Percentiles rank a stretch among this genome's conserved stretches.
phyloP scores from a whole-genome alignment of 2,329 filamentous ascomycete species.

The Penicillium sumatraense region DNA sequence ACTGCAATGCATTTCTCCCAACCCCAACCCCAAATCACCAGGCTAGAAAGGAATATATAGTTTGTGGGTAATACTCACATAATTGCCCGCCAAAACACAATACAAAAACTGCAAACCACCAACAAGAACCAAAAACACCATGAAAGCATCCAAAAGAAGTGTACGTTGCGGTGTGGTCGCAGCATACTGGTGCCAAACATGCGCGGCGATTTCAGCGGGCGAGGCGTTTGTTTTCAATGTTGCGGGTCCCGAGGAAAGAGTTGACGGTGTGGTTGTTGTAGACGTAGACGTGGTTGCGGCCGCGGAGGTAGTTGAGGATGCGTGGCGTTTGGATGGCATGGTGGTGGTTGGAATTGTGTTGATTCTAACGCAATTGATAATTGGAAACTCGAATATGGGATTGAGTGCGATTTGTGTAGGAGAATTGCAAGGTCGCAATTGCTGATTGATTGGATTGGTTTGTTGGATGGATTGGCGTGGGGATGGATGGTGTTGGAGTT shows the following conservation, averaged over 20 bases:
- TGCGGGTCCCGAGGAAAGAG: conserved; percentile 39
- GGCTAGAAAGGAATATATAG: not conserved
- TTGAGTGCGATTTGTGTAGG: no score
- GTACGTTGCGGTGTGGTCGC: conserved; percentile 84
- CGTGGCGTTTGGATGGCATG: conserved; percentile 35
- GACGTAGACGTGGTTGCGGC: conserved; percentile 35
- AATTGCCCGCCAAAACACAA: conserved; percentile 90
- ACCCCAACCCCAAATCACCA: not conserved
- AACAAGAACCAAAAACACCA: conserved; percentile 82
- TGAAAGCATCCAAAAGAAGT: conserved; percentile 89
- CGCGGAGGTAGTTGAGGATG: conserved; percentile 35
- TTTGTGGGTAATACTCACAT: conserved; percentile 69
- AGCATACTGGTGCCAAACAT: conserved; percentile 78
- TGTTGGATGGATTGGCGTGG: conserved; percentile 20
- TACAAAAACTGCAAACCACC: conserved; percentile 93
- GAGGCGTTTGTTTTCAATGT: conserved; percentile 46
- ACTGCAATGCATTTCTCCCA: no score
- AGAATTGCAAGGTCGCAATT: no score
- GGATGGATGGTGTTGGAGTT: conserved; percentile 13
- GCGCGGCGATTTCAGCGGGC: conserved; percentile 63
- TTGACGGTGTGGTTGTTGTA: conserved; percentile 27
- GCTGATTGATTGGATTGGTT: not conserved
- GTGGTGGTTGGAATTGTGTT: no score
- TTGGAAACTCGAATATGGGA: no score
- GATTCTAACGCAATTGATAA: conserved; percentile 18